phyloP scores from a whole-genome alignment of 176 grass and related monocot genomes.

The Thinopyrum elongatum region DNA sequence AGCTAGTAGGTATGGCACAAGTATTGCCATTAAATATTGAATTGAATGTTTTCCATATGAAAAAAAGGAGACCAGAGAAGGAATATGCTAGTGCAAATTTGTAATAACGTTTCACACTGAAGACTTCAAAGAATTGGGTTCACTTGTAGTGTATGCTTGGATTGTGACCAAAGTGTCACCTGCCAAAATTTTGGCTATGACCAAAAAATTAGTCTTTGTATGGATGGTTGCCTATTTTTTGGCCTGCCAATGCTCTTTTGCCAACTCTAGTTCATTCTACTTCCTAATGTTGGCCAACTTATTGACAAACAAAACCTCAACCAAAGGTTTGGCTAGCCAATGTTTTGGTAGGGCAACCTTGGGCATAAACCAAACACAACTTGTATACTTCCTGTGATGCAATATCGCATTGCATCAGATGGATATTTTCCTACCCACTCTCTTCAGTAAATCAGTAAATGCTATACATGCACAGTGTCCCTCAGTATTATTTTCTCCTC shows the following conservation, averaged over 20 bases:
- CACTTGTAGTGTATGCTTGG: too few species aligned
- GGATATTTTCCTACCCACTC: background rate
- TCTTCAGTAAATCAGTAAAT: background rate
- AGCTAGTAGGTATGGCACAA: slow-evolving; percentile 8
- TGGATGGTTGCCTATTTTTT: background rate
- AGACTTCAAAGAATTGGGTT: background rate
- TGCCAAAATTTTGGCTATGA: too few species aligned
- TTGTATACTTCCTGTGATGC: background rate
- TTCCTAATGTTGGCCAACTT: background rate
- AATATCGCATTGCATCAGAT: background rate
- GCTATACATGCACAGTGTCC: too few species aligned
- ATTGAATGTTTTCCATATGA: background rate
- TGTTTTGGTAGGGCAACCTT: background rate
- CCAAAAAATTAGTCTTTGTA: background rate
- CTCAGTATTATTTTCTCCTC: too few species aligned
- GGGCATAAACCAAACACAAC: background rate
- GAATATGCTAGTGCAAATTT: background rate
- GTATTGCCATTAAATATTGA: slow-evolving; percentile 7
- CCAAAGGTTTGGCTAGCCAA: background rate
- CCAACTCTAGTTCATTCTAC: background rate
- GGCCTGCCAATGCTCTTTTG: background rate
- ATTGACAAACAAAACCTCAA: background rate
- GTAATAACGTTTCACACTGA: background rate
- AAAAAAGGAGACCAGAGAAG: background rate
- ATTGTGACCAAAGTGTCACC: too few species aligned